A percentile compares a stretch with the other conserved stretches of the same genome.
Conservation (phyloP, 1,139 yeast genomes). For the Lodderomyces parapsilosis region DNA sequence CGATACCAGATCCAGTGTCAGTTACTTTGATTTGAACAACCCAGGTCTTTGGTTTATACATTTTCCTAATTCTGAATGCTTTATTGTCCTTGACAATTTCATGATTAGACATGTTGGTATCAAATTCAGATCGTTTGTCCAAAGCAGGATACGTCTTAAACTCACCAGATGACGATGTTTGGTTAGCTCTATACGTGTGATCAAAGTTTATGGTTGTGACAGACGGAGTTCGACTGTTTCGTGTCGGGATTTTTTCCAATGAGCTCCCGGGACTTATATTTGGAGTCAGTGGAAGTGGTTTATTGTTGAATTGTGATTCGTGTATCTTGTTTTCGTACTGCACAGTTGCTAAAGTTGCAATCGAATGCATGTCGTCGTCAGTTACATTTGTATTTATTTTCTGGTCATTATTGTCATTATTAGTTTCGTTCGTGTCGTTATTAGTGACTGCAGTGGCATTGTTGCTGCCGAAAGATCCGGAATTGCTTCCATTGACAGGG, state of each 20-base stretch:
- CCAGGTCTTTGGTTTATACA: conserved; percentile 49
- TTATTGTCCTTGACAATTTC: conserved; percentile 34
- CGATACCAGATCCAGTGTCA: conserved; percentile 94
- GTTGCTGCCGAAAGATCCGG: no score
- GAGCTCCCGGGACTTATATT: not conserved
- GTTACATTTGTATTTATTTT: not conserved
- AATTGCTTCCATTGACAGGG: no score
- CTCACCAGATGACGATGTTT: conserved; percentile 1
- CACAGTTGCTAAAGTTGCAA: conserved; percentile 48
- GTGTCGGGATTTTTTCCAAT: conserved; percentile 1
- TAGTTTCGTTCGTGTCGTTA: conserved; percentile 4
- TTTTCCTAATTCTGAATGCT: conserved; percentile 33
- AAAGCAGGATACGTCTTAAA: conserved; percentile 9
- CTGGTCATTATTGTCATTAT: conserved; percentile 1
- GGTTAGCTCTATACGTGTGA: not conserved
- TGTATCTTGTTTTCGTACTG: conserved; percentile 57
- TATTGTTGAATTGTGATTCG: conserved; percentile 44
- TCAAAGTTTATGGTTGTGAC: conserved; percentile 5
- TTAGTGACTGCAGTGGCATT: not conserved
- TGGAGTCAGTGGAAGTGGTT: conserved; percentile 31
- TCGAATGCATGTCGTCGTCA: conserved; percentile 32
- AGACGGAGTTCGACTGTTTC: conserved; percentile 6
- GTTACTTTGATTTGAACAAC: conserved; percentile 72
- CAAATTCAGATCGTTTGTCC: conserved; percentile 10
- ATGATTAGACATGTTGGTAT: conserved; percentile 10